Base-by-base conservation (phyloP, 164 flowering plant species). In the Houttuynia cordata region DNA sequence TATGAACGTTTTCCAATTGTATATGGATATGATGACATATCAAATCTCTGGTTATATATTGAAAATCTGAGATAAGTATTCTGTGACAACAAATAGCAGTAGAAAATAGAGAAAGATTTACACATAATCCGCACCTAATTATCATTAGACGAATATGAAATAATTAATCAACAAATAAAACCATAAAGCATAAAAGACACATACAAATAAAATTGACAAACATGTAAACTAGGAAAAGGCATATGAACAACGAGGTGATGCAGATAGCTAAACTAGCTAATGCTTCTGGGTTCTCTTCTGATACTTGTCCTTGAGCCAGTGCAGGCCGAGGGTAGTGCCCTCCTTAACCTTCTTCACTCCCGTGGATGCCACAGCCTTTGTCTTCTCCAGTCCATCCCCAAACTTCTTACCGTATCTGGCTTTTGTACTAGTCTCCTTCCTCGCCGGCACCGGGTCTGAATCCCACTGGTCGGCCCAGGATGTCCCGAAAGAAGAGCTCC, bases 381-480 rank as follows among this genome's bases (percentile, higher is more conserved):
- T 88, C 76, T 91, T 91, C 22, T 51, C 84, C 0, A 87, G 61
- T 0, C 95, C 88, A 34, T 83, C 86, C 34, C 83, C 91, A 8
- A 87, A 70, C 76, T 90, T 90, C 78, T 82, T 78, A 58, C 78
- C 76, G 52, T 78, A 79, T 57, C 76, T 78, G 19, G 69, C 57
- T 13, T 54, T 66, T 7, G 65, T 58, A 7, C 59, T 68, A 25
- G 67, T 63, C 21, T 64, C 59, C 45, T 69, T 59, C 42, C 30
- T 47, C 18, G 22, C 65, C n/a, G 58, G 45, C 15, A 39, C 64
- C n/a, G 74, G 75, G 62, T 73, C 68, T 2, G 78, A 71, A 24
- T 88, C 91, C 96, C 96, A 88, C 65, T 88, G 96, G 58, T 86
- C 96, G 0, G 96, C 96, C 96, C 96, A 86, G 30, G 92, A 85